Percentiles rank a stretch among this genome's conserved stretches.
These are phyloP conservation scores for Mortierella sp. DNA, from an alignment of 371 early-diverging fungal species.

Conservation along the genomic window DNA sequence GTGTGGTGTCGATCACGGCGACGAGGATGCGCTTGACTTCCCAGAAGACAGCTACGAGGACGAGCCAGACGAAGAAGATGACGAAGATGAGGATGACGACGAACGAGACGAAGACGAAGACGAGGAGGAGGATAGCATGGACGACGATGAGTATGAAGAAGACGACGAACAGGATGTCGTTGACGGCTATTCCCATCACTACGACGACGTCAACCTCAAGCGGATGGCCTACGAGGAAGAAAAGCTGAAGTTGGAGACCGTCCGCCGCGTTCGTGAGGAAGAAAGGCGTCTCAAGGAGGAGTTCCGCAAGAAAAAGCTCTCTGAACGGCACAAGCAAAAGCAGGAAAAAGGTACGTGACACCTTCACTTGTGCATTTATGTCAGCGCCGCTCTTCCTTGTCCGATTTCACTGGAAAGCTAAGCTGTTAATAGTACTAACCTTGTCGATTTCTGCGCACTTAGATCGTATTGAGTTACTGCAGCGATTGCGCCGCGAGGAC, in stretches of 20 bases:
- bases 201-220: constrained; percentile 52
- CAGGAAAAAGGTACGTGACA: constrained; percentile 41
- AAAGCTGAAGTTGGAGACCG: constrained; percentile 49
- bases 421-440: neutral
- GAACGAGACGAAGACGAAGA: constrained; percentile 36
- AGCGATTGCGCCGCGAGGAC: constrained; percentile 54
- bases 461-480: constrained; percentile 44
- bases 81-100: constrained; percentile 37
- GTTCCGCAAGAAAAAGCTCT: constrained; percentile 45
- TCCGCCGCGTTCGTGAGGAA: constrained; percentile 52
- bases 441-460: neutral
- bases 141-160: constrained; percentile 52
- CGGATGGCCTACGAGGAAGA: constrained; percentile 58
- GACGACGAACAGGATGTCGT: constrained; percentile 55
- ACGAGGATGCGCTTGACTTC: constrained; percentile 34
- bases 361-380: neutral
- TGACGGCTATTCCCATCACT: constrained; percentile 55
- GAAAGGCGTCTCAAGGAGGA: constrained; percentile 56
- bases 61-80: constrained; percentile 54
- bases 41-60: constrained; percentile 58
- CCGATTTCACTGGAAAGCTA: neutral
- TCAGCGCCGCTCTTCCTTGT: neutral
- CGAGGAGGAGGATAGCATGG: constrained; percentile 39
- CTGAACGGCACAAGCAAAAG: constrained; percentile 44
- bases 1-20: constrained; percentile 43